Base-by-base conservation (phyloP, 1,139 yeast genomes). In the Blastobotrys niveus region DNA sequence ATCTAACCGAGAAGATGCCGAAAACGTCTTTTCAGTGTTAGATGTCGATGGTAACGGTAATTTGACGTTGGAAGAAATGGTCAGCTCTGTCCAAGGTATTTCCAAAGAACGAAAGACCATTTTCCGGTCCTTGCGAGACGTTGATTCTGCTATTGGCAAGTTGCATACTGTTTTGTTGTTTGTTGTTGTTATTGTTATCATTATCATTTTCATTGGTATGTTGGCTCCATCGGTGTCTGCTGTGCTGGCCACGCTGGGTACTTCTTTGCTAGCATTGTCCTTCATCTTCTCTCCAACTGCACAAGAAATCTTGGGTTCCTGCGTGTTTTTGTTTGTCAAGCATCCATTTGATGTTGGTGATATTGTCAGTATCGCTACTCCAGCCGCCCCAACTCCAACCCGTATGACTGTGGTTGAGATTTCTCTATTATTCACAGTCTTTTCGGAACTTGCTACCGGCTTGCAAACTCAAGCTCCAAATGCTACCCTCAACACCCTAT, bases 341-440 rank as follows among this genome's bases (percentile, higher is more conserved):
- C 73, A 68, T 46, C 73, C 73, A 3, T 54, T 60, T 45, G 73
- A 68, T 48, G 66, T 67, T n/a, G 72, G 72, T 18, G 73, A 68
- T 40, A 53, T 66, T 37, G 66, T 67, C 12, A 57, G 56, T 39
- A 61, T 67, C 38, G 43, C 53, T 19, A 42, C 50, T 17, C 55
- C 53, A 18, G 44, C 51, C 2, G 57, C 49, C 21, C 40, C 44
- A 25, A 48, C 52, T 6, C 40, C 40, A 21, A 25, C 41, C 30
- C 39, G 41, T 25, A 57, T 66, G 58, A 47, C 50, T 3, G 72
- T 65, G 21, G 49, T 53, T 9, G 66, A 67, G 38, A 53, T 68
- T 39, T 62, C 69, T 14, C 59, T 68, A 20, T 55, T 67, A 45
- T 67, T 61, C 47, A 64, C 72, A 0, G 67, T 63, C 14, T 66